A percentile compares a stretch with the other conserved stretches of the same genome.
These are phyloP conservation scores for Dissophora globulifera DNA, from an alignment of 192 early-diverging fungal genomes.

Conservation along the genomic window DNA sequence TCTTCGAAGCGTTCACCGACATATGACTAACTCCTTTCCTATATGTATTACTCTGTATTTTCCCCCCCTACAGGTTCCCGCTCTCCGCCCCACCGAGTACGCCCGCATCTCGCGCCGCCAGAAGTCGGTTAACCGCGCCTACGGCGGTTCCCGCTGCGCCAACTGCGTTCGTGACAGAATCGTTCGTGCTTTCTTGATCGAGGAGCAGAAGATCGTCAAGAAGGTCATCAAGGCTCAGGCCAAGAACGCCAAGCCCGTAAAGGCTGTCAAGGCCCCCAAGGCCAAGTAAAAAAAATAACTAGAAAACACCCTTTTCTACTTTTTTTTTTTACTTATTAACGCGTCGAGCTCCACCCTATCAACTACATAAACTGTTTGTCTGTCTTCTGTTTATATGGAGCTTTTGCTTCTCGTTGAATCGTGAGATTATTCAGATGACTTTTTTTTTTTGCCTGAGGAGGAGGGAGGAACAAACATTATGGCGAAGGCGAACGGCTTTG, in stretches of 20 bases:
- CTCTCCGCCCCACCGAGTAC: conserved; percentile 94
- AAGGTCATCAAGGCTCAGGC: conserved; percentile 90
- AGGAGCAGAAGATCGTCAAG: conserved; percentile 99
- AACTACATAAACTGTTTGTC: conserved; percentile 2
- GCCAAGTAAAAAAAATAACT: conserved; percentile 20
- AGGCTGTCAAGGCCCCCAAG: conserved; percentile 40
- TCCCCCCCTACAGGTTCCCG: conserved; percentile 72
- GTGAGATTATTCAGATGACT: too few species aligned
- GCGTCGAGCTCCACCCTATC: too few species aligned
- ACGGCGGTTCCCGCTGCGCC: conserved; percentile 96
- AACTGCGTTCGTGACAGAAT: conserved; percentile 84
- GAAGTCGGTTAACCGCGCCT: conserved; percentile 94
- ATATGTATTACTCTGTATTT: too few species aligned
- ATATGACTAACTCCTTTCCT: too few species aligned
- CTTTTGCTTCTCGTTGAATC: too few species aligned
- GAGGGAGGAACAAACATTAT: too few species aligned
- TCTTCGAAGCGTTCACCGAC: background rate
- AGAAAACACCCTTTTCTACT: background rate
- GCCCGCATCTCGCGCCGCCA: conserved; percentile 89
- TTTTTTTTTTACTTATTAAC: too few species aligned
- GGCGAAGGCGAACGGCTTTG: too few species aligned
- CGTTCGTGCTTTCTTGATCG: conserved; percentile 98
- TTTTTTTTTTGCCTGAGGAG: too few species aligned
- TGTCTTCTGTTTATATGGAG: background rate
- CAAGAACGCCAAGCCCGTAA: conserved; percentile 57